Percentiles rank a stretch among this genome's conserved stretches.
Conservation (phyloP, 257 asterid species). For the Nicotiana attenuata region DNA sequence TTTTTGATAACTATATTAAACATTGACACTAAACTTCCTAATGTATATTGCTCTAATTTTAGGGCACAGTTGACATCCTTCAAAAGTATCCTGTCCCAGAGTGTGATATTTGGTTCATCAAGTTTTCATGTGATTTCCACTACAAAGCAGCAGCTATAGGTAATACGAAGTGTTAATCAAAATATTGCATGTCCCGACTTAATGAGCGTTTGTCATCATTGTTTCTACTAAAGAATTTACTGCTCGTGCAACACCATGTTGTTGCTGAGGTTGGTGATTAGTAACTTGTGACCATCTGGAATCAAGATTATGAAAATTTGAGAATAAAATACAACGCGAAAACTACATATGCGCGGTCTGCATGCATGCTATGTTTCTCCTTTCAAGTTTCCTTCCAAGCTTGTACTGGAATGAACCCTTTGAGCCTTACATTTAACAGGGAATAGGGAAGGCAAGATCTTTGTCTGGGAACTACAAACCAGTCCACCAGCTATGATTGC, state of each 20-base stretch:
- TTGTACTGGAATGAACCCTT: neutral
- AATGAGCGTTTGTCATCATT: neutral
- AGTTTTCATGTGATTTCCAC: slow-evolving; percentile 87
- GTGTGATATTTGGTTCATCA: slow-evolving; percentile 97
- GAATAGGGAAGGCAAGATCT: slow-evolving; percentile 93
- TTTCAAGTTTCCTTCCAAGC: neutral
- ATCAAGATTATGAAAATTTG: no score
- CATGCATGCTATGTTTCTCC: neutral
- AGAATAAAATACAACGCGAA: no score
- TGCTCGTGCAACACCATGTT: neutral
- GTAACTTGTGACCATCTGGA: neutral
- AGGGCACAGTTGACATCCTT: slow-evolving; percentile 94
- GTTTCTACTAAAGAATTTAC: neutral
- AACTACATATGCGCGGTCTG: no score
- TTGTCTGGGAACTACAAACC: slow-evolving; percentile 89
- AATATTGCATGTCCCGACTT: neutral
- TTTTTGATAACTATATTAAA: slow-evolving; percentile 10
- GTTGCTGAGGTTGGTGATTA: neutral
- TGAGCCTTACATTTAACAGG: slow-evolving; percentile 37
- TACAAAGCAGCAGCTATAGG: slow-evolving; percentile 82
- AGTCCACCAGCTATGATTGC: slow-evolving; percentile 82
- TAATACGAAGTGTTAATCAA: slow-evolving; percentile 20
- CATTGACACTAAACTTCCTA: neutral
- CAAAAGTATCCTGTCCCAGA: slow-evolving; percentile 98
- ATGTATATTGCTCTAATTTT: slow-evolving; percentile 24